Base-by-base conservation (phyloP, 345 rosid genomes). In the Noccaea caerulescens region DNA sequence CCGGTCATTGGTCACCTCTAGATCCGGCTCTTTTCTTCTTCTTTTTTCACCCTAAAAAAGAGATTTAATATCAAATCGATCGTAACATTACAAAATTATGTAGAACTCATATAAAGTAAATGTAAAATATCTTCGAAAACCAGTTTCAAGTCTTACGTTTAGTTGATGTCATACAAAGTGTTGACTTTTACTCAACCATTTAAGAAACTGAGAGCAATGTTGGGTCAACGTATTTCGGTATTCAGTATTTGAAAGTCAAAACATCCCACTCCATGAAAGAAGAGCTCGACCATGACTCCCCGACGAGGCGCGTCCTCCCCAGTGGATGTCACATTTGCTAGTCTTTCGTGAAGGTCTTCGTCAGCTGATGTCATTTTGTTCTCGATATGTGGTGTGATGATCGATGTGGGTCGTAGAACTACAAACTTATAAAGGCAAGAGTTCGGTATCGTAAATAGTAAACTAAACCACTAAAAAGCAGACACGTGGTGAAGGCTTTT, bases 141-240 rank as follows among this genome's bases (percentile, higher is more conserved):
- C 30, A 11, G 53, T 30, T 63, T 20, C 47, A 49, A 2, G 7
- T 63, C 12, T 7, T 63, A 6, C 30, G 4, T 46, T 36, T 49
- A 23, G 36, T 52, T 39, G 38, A 68, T 55, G 7, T 57, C 42
- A 36, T 44, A 34, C 56, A 45, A 37, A 51, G 25, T 13, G 5
- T 58, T 69, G 66, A 58, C 73, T 23, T 34, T 58, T 45, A 25
- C 50, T 51, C 16, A 3, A 16, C 45, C 23, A 20, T 16, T 62
- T 10, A 36, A 50, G 47, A 14, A 50, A 65, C 7, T 18, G 37
- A 38, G 37, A 38, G 52, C 4, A 9, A 66, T 54, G 62, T 30
- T 54, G 43, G 46, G 63, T 67, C 62, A 54, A 30, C 62, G 50
- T 38, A 25, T 38, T 12, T 27, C 30, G 4, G 30, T 27, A 27